Percentiles rank a stretch among this genome's conserved stretches.
Evolutionary conservation across 345 rosid species (phyloP).

Genomic region (Populus euphratica): DNA sequence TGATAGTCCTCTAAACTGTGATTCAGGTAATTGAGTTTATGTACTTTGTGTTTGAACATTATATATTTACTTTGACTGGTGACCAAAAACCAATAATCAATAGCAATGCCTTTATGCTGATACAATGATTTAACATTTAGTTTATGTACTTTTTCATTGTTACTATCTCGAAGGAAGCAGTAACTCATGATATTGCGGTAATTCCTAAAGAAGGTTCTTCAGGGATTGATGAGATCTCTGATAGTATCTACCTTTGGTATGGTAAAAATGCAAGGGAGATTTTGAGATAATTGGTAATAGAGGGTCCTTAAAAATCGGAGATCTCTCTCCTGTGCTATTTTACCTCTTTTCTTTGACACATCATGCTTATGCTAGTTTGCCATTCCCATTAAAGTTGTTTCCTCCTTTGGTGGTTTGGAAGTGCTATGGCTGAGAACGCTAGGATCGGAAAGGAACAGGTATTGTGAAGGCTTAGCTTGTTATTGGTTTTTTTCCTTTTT

Average conservation of each 20-base stretch:
- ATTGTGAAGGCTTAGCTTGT: not conserved
- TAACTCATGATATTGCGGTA: not conserved
- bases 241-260: not conserved
- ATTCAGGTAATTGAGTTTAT: constrained; percentile 62
- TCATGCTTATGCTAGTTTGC: not conserved
- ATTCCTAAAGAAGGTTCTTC: not conserved
- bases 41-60: not conserved
- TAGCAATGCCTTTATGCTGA: not conserved
- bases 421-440: not conserved
- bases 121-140: not conserved
- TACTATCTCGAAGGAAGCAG: no score
- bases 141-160: not conserved
- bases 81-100: not conserved
- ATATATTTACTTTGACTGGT: not conserved
- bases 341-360: not conserved
- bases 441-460: not conserved
- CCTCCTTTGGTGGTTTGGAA: not conserved
- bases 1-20: constrained; percentile 93
- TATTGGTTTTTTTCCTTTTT: not conserved
- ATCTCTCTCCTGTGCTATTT: not conserved
- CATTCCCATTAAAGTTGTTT: not conserved
- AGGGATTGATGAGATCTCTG: not conserved
- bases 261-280: not conserved
- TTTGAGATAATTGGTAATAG: not conserved
- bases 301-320: not conserved